Base-by-base conservation (phyloP, 257 asterid genomes). In the Osmanthus fragrans region DNA sequence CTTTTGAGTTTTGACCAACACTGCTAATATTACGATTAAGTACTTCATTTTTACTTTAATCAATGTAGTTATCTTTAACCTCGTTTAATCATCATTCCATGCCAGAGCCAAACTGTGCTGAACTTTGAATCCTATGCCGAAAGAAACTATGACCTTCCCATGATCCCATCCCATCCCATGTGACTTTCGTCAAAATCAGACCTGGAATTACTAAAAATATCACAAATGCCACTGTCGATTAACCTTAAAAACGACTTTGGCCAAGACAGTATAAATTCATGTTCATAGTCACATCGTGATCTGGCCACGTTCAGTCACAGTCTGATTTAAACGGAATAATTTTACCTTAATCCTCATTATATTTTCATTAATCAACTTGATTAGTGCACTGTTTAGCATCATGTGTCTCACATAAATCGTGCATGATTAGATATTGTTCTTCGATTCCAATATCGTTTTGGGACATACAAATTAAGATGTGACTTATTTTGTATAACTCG, bases 251-350 rank as follows among this genome's bases (percentile, higher is more conserved):
- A 78, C 54, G 76, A 29, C 73, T 69, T 16, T 39, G 11, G 63
- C 37, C 32, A 42, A 8, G 27, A 5, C 19, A 49, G 76, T 51
- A 9, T 39, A 39, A 39, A 39, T 39, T 39, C 45, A 39, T 10
- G 45, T 39, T 70, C 45, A 54, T 54, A 68, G 76, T 77, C 45
- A 4, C 34, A 25, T 2, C 60, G 40, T 77, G 76, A 77, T 49
- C 75, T 77, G 81, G 75, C 81, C 81, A 77, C 32, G 81, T 77
- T 56, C 70, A 51, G 51, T 47, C 79, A 75, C 40, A 75, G 12
- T 63, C 63, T 63, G 23, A 12, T 34, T 15, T 74, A 71, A 60
- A 51, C 60, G 29, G 11, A 76, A 30, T 76, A 36, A 76, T 65
- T 71, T 2, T 45, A 51, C 49, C 34, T 45, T 75, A 40, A 39